These are phyloP conservation scores for Aphanomyces astaci DNA, from an alignment of 352 stramenopile genomes.

Conservation along the genomic window DNA sequence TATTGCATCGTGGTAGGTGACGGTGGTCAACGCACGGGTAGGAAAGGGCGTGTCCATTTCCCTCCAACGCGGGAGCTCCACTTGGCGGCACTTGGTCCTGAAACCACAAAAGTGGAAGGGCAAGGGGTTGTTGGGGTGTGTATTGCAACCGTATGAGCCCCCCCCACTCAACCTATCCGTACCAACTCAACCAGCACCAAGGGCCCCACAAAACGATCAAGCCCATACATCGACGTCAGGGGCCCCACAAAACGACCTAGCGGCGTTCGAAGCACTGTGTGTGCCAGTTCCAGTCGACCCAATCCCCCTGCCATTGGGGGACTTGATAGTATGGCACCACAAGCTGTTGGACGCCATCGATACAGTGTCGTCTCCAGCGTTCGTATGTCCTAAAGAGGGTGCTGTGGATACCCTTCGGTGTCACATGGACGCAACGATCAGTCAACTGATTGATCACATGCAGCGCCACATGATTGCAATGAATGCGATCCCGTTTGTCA, in stretches of 20 bases:
- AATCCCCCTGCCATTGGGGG: neutral
- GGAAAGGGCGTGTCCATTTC: slow-evolving; percentile 7
- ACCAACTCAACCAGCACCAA: too few species aligned
- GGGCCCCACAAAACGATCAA: too few species aligned
- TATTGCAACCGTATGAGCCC: slow-evolving; percentile 12
- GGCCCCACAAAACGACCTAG: too few species aligned
- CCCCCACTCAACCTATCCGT: neutral
- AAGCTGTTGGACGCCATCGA: neutral
- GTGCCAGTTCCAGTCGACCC: neutral
- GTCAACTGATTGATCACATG: neutral
- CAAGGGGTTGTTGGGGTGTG: slow-evolving; percentile 16
- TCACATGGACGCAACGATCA: neutral
- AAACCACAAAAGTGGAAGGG: slow-evolving; percentile 22
- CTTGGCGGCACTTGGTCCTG: slow-evolving; percentile 11
- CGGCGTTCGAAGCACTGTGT: neutral
- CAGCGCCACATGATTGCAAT: neutral
- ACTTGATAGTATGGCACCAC: slow-evolving; percentile 7
- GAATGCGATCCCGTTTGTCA: slow-evolving; percentile 1
- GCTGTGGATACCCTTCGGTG: neutral
- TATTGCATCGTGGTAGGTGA: neutral
- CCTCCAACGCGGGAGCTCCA: neutral
- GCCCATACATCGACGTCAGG: too few species aligned
- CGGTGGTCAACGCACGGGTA: slow-evolving; percentile 3
- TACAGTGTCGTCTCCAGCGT: neutral
- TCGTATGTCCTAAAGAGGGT: neutral